These are phyloP conservation scores for Eremomyces bilateralis DNA, from an alignment of 495 filamentous ascomycete species.

Conservation along the genomic window DNA sequence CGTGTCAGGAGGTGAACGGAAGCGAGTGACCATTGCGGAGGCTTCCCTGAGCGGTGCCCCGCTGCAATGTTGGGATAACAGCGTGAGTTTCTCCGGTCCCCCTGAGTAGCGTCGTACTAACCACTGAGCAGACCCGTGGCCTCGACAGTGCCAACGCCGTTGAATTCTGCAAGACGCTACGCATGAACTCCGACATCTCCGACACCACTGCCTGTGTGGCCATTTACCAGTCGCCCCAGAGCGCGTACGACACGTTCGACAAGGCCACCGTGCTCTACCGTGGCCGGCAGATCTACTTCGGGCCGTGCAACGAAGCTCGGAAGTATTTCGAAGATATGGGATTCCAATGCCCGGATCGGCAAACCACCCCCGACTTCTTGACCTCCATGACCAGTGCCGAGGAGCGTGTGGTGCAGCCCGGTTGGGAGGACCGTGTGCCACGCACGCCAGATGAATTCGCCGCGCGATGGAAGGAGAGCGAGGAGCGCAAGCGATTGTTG, in stretches of 20 bases:
- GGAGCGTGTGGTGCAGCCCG: slow-evolving; percentile 36
- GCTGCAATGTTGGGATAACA: slow-evolving; percentile 24
- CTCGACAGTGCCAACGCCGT: slow-evolving; percentile 23
- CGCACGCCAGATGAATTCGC: slow-evolving; percentile 52
- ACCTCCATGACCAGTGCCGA: slow-evolving; percentile 48
- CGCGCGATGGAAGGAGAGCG: slow-evolving; percentile 48
- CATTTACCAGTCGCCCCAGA: slow-evolving; percentile 21
- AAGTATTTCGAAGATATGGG: slow-evolving; percentile 30
- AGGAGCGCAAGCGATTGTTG: slow-evolving; percentile 41
- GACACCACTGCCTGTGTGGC: slow-evolving; percentile 19
- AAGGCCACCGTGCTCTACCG: slow-evolving; percentile 22
- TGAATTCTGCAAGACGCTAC: slow-evolving; percentile 22
- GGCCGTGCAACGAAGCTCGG: slow-evolving; percentile 11
- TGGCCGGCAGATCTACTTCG: slow-evolving; percentile 22
- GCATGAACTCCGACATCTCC: slow-evolving; percentile 17
- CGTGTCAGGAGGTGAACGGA: slow-evolving; percentile 21
- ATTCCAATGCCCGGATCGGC: slow-evolving; percentile 33
- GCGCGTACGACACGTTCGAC: slow-evolving; percentile 21
- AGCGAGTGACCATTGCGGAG: slow-evolving; percentile 23
- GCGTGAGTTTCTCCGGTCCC: no score
- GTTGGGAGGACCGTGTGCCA: slow-evolving; percentile 41
- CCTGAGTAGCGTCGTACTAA: no score
- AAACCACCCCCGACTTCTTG: slow-evolving; percentile 49
- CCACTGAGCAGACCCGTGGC: no score
- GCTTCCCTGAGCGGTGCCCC: slow-evolving; percentile 17